Evolutionary conservation across 129 eudicot species (phyloP).

Genomic region (Sambucus nigra): DNA sequence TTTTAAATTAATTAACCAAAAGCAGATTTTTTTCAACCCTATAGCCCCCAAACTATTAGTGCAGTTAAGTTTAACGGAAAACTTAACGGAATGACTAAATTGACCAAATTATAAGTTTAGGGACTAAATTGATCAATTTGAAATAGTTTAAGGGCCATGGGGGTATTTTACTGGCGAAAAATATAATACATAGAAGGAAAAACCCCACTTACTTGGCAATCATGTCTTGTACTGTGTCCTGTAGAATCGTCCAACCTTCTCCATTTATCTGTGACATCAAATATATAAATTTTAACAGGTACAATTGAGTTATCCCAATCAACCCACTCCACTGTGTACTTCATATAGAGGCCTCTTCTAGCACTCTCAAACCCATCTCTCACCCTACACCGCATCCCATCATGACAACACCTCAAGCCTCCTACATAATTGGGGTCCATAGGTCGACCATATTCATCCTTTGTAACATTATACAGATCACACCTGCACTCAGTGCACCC

Average conservation of each 20-base stretch:
- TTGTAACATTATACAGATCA: conserved; percentile 54
- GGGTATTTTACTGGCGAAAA: too few species aligned
- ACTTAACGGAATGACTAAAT: too few species aligned
- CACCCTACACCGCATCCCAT: conserved; percentile 54
- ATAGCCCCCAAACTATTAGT: too few species aligned
- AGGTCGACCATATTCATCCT: conserved; percentile 37
- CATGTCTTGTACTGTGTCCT: conserved; percentile 25
- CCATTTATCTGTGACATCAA: conserved; percentile 77
- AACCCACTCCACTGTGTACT: conserved; percentile 61
- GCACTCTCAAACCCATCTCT: conserved; percentile 36
- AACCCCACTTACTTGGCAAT: conserved; percentile 37
- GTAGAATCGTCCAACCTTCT: conserved; percentile 21
- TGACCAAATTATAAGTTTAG: too few species aligned
- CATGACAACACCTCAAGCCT: conserved; percentile 71
- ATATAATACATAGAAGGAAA: not conserved
- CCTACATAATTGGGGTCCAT: conserved; percentile 48
- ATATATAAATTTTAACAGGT: conserved; percentile 62
- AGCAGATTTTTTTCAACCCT: too few species aligned
- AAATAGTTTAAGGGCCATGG: too few species aligned
- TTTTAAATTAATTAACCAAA: too few species aligned
- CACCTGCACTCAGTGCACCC: conserved; percentile 36
- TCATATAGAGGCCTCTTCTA: conserved; percentile 45
- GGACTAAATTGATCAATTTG: too few species aligned
- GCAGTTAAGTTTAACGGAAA: too few species aligned
- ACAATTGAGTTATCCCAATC: conserved; percentile 55